Evolutionary conservation across 345 rosid genomes (phyloP), one percentile per base, ranked within the genome.

Genomic region (Abelmoschus esculentus): DNA sequence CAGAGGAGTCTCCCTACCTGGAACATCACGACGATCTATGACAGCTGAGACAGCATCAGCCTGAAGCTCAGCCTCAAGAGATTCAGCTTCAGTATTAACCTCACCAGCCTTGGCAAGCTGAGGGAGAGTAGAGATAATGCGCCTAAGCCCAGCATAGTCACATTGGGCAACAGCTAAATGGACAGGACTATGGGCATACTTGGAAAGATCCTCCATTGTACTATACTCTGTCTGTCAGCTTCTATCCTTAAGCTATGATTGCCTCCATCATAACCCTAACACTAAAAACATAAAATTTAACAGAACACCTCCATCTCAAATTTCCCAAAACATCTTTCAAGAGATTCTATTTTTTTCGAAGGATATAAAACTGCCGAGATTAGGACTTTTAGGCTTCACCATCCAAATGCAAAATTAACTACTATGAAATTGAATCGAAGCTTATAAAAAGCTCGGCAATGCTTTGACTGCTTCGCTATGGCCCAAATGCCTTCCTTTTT

Each of bases 1-100:
- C 78, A 96, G 81, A 10, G 97, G 96, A 32, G 99, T 96, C 78
- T 96, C 99, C 9, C 99, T 89, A 22, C 86, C 89, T 19, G 92
- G 93, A 50, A 90, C 99, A 80, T 96, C 98, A 42, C 99, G 90
- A 1, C 91, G 74, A 78, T 92, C 98, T 70, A 92, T 89, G n/a
- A 81, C 82, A 38, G 88, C 84, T 0, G 97, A 77, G 18, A 96
- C 83, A 70, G 98, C 81, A 80, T 87, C 98, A 46, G 99, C 97
- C 58, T 63, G 80, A 59, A 73, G 72, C 81, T 96, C 99, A 6
- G 90, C 85, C 52, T 78, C 91, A 12, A 90, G 75, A 29, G 98
- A 95, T 72, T 90, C 92, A 26, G 80, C 88, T 77, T 92, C 99
- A 5, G 77, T 85, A 57, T 79, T 86, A 49, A 96, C 91, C 68